A percentile compares a stretch with the other conserved stretches of the same genome.
phyloP scores from a whole-genome alignment of 2,329 filamentous ascomycete genomes.

The Fusarium armeniacum region DNA sequence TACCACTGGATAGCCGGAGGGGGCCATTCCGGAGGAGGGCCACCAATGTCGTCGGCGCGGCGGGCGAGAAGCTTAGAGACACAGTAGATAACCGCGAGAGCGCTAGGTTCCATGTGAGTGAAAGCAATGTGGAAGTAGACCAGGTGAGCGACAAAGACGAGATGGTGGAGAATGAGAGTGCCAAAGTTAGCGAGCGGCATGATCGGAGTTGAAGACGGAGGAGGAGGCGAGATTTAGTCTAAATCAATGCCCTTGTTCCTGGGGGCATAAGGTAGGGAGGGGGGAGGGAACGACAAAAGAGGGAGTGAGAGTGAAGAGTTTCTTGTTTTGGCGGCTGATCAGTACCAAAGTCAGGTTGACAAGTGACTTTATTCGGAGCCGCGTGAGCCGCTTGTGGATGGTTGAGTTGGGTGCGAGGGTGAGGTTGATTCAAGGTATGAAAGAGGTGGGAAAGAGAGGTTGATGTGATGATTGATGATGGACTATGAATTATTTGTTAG shows the following conservation, averaged over 20 bases:
- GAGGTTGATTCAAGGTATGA: conserved; percentile 17
- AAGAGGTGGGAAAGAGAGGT: not conserved
- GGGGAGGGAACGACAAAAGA: not conserved
- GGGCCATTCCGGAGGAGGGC: conserved; percentile 55
- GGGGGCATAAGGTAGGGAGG: conserved; percentile 2
- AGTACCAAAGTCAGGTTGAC: conserved; percentile 10
- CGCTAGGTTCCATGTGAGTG: conserved; percentile 62
- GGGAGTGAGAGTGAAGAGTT: conserved; percentile 5
- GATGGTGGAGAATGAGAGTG: conserved; percentile 64
- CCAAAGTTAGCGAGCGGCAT: conserved; percentile 68
- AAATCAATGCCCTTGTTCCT: conserved; percentile 20
- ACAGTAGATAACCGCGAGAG: conserved; percentile 63
- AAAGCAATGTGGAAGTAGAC: conserved; percentile 67
- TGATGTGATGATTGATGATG: not conserved
- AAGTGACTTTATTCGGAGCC: conserved; percentile 16
- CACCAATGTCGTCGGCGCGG: conserved; percentile 63
- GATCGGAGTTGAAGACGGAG: conserved; percentile 2
- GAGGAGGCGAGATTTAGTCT: conserved; percentile 14
- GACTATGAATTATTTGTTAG: not conserved
- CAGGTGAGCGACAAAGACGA: conserved; percentile 68
- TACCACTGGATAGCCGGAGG: conserved; percentile 52
- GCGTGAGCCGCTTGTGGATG: conserved; percentile 39
- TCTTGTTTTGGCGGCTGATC: conserved; percentile 21
- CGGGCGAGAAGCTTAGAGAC: conserved; percentile 63
- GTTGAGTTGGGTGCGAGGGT: conserved; percentile 16